Evolutionary conservation across 2,329 filamentous ascomycete species (phyloP).

Genomic region (Rachicladosporium sp.): DNA sequence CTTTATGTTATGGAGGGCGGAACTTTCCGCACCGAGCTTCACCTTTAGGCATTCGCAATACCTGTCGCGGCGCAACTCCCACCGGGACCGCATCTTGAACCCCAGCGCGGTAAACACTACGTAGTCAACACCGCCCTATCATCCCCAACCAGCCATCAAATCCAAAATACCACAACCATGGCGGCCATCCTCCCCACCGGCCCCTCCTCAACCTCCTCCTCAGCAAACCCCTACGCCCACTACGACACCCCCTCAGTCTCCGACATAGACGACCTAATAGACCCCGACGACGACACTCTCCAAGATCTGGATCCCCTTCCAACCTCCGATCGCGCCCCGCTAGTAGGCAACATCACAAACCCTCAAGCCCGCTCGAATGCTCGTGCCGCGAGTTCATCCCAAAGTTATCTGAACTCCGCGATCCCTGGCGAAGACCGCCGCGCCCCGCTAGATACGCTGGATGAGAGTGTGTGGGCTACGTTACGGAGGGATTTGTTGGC

Average conservation of each 20-base stretch:
- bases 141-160: too few relatives aligned
- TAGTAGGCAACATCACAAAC: conserved; percentile 63
- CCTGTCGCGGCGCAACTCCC: too few relatives aligned
- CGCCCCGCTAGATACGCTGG: conserved; percentile 84
- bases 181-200: conserved; percentile 35
- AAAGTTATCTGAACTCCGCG: conserved; percentile 73
- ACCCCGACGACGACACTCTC: conserved; percentile 52
- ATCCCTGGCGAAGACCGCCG: conserved; percentile 89
- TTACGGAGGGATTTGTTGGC: conserved; percentile 80
- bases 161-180: too few relatives aligned
- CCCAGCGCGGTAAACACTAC: too few relatives aligned
- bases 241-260: conserved; percentile 36
- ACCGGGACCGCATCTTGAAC: too few relatives aligned
- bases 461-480: conserved; percentile 97
- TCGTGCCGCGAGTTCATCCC: conserved; percentile 49
- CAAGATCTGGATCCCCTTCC: conserved; percentile 84
- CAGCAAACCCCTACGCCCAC: conserved; percentile 24
- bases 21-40: background rate
- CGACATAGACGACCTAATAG: conserved; percentile 40
- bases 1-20: background rate
- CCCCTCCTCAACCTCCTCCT: conserved; percentile 13
- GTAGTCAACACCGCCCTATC: too few relatives aligned
- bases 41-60: too few relatives aligned
- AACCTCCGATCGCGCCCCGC: conserved; percentile 61
- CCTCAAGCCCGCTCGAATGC: conserved; percentile 41